phyloP scores from a whole-genome alignment of 2,329 filamentous ascomycete species.

The Epichloe hybrida region DNA sequence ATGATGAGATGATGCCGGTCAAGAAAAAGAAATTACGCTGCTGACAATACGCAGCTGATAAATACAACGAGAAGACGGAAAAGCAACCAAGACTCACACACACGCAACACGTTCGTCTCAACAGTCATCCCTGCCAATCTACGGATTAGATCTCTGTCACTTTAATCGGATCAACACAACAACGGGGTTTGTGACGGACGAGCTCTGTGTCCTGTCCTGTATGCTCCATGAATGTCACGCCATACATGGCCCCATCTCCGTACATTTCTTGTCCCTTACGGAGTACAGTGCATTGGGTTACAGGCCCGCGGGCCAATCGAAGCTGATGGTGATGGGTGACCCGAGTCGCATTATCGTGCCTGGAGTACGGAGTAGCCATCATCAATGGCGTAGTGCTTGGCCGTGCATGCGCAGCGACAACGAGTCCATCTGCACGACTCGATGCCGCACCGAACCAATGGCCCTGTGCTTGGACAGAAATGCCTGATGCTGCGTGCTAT shows the following conservation, averaged over 20 bases:
- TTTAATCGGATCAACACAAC: background rate
- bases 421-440: background rate
- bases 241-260: no score
- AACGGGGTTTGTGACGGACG: no score
- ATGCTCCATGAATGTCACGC: no score
- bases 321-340: background rate
- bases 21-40: background rate
- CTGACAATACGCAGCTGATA: background rate
- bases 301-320: background rate
- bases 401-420: no score
- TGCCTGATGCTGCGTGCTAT: background rate
- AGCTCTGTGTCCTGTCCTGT: no score
- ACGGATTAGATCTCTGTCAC: background rate
- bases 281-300: no score
- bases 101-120: background rate
- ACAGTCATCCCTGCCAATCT: background rate
- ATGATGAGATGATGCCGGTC: no score
- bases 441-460: background rate
- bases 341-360: background rate
- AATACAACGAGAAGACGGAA: background rate
- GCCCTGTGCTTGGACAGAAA: background rate
- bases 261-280: no score
- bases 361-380: no score
- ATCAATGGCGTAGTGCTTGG: no score
- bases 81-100: background rate